Evolutionary conservation across 169 alveolate species (phyloP).

Genomic region (Theileria annulata): DNA sequence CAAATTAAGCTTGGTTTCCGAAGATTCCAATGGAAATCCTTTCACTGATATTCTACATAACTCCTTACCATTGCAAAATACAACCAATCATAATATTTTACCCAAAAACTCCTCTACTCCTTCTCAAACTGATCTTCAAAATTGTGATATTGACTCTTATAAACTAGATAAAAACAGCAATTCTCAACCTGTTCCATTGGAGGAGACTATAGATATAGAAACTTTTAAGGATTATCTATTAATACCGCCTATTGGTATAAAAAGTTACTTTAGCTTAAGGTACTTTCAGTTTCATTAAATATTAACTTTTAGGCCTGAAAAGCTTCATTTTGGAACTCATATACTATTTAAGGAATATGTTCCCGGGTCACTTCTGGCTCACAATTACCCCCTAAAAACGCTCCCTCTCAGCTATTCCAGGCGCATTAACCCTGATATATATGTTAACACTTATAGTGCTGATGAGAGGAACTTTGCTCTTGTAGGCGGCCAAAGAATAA

Average conservation of each 20-base stretch:
- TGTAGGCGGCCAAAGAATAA: constrained; percentile 11
- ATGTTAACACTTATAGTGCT: constrained; percentile 28
- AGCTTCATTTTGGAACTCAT: not conserved
- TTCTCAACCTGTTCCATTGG: constrained; percentile 8
- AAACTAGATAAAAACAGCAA: not conserved
- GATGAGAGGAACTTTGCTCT: constrained; percentile 41
- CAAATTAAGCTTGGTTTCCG: constrained; percentile 1
- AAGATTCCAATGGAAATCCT: not conserved
- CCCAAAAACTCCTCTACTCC: not conserved
- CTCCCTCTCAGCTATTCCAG: constrained; percentile 38
- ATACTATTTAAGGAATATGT: constrained; percentile 46
- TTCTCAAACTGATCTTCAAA: not conserved
- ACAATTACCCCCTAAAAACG: constrained; percentile 44
- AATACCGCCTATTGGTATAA: constrained; percentile 37
- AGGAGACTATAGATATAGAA: constrained; percentile 8
- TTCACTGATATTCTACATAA: not conserved
- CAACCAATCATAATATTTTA: too few species aligned
- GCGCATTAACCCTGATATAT: constrained; percentile 47
- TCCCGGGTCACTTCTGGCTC: constrained; percentile 44
- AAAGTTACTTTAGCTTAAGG: constrained; percentile 1
- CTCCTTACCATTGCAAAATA: not conserved
- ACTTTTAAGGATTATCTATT: constrained; percentile 45
- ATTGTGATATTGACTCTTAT: not conserved
- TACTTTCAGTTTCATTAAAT: not conserved
- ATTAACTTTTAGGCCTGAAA: constrained; percentile 1